Base-by-base conservation (phyloP, 169 alveolate genomes). In the Theileria orientalis region DNA sequence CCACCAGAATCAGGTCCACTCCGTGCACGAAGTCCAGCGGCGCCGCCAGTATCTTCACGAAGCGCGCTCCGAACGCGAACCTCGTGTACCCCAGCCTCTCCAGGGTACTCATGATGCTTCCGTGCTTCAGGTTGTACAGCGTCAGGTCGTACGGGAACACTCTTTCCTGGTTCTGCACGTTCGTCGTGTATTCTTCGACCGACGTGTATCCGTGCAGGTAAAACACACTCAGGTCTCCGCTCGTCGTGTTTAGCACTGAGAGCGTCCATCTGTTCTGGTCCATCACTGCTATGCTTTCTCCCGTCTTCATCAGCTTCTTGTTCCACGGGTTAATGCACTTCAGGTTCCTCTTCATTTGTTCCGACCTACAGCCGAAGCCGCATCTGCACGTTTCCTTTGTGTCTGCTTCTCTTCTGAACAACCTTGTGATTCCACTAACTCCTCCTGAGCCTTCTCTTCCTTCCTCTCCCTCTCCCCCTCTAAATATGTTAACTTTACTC, bases 191-290 rank as follows among this genome's bases (percentile, higher is more conserved):
- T 1, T 30, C 25, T 11, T 78, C 66, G 71, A 69, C 49, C 9
- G 16, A 32, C 19, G 66, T 51, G 23, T 47, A 63, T 7, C 46
- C 64, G 29, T 57, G 83, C 1, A 78, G 54, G 37, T 47, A 59
- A 30, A 51, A 78, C 19, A 78, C 83, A 11, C 73, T 40, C 44
- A 78, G 41, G 32, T 78, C 86, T 1, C 86, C 86, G 32, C 54
- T 63, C 7, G 69, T 72, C 2, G 29, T 9, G 42, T 46, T 25
- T 52, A 78, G 59, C 69, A 78, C 19, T 16, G 60, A 54, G 9
- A 78, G 25, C n/a, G 59, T 16, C 80, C 83, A 78, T 23, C 86
- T 42, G 23, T 78, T 67, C 72, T 78, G 61, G 54, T 78, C 86
- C 30, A 78, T n/a, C 33, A 41, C 30, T 9, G 61, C 35, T 14